phyloP scores from a whole-genome alignment of 2,329 filamentous ascomycete species.

The Fonsecaea nubica region DNA sequence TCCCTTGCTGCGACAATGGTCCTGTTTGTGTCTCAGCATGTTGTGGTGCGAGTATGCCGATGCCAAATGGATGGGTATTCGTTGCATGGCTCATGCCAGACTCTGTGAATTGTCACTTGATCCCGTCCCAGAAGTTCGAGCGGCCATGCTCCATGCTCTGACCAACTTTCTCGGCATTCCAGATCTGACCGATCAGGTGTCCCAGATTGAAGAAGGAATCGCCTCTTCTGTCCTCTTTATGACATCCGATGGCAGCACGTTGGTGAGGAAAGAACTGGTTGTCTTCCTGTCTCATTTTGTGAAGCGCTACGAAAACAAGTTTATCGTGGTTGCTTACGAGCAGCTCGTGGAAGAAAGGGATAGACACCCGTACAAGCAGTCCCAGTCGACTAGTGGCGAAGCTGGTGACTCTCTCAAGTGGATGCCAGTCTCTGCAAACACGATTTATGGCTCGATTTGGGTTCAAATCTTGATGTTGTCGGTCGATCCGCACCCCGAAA shows the following conservation, averaged over 20 bases:
- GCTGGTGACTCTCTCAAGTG: slow-evolving; percentile 40
- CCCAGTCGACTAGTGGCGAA: slow-evolving; percentile 43
- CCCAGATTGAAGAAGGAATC: slow-evolving; percentile 86
- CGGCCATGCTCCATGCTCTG: slow-evolving; percentile 90
- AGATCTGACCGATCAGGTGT: slow-evolving; percentile 88
- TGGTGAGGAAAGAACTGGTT: slow-evolving; percentile 90
- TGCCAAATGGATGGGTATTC: slow-evolving; percentile 94
- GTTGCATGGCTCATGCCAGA: slow-evolving; percentile 81
- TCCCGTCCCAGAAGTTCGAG: slow-evolving; percentile 87
- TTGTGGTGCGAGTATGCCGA: slow-evolving; percentile 90
- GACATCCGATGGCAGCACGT: slow-evolving; percentile 89
- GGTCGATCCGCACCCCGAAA: slow-evolving; percentile 92
- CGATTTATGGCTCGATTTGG: slow-evolving; percentile 92
- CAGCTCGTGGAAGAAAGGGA: slow-evolving; percentile 84
- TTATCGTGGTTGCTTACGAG: slow-evolving; percentile 89
- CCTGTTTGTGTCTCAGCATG: slow-evolving; percentile 92
- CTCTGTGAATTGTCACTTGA: slow-evolving; percentile 83
- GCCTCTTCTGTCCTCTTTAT: slow-evolving; percentile 88
- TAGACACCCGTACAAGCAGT: slow-evolving; percentile 59
- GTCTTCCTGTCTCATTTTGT: slow-evolving; percentile 95
- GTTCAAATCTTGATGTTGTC: slow-evolving; percentile 89
- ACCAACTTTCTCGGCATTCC: slow-evolving; percentile 94
- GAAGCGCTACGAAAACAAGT: slow-evolving; percentile 87
- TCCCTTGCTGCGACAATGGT: slow-evolving; percentile 89
- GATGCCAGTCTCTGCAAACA: slow-evolving; percentile 77